These are phyloP conservation scores for Rosa persica DNA, from an alignment of 306 rosid species.

Conservation along the genomic window DNA sequence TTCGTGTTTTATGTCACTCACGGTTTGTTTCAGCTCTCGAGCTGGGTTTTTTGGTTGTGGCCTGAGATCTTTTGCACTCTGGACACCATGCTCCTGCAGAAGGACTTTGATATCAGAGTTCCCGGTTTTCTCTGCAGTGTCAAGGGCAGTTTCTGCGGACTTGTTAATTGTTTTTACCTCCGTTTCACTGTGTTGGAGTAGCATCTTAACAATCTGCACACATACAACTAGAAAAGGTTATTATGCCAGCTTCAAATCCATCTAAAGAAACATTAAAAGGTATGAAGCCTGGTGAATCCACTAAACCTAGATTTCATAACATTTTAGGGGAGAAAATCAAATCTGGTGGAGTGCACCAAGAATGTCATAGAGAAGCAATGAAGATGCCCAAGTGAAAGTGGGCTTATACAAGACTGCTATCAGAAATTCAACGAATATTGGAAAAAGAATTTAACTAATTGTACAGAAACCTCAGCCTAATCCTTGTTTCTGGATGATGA, in stretches of 20 bases:
- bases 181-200: conserved; percentile 52
- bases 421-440: neutral
- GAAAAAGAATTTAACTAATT: neutral
- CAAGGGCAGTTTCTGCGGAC: conserved; percentile 76
- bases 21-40: conserved; percentile 86
- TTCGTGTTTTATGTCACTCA: conserved; percentile 93
- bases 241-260: neutral
- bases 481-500: neutral
- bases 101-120: conserved; percentile 44
- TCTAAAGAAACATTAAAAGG: neutral
- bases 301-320: no score
- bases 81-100: conserved; percentile 65
- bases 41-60: conserved; percentile 55
- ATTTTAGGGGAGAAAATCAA: neutral
- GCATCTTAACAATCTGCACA: conserved; percentile 73
- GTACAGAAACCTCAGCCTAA: neutral
- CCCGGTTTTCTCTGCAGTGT: conserved; percentile 85
- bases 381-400: neutral
- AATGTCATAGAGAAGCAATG: neutral
- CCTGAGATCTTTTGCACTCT: conserved; percentile 61
- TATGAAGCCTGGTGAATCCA: neutral
- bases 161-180: conserved; percentile 52
- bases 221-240: neutral
- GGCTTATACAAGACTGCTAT: neutral
- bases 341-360: neutral